Evolutionary conservation across 345 rosid genomes (phyloP).

Genomic region (Viola odorata): DNA sequence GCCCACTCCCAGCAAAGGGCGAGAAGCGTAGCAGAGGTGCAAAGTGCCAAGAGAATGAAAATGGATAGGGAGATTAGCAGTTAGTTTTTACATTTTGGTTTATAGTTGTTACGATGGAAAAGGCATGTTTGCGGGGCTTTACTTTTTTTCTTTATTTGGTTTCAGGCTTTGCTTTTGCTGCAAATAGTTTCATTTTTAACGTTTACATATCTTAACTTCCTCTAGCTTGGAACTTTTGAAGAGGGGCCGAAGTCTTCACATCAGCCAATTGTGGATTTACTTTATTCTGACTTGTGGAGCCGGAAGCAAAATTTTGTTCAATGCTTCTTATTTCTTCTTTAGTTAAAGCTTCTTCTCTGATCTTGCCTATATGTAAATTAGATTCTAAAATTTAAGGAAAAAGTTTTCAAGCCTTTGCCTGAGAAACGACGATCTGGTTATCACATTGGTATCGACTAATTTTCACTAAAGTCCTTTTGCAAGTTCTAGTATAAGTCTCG

Average conservation of each 20-base stretch:
- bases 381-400: too few relatives aligned
- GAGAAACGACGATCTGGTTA: too few relatives aligned
- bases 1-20: constrained; percentile 49
- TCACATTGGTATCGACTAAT: too few relatives aligned
- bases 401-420: too few relatives aligned
- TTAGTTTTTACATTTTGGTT: constrained; percentile 16
- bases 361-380: too few relatives aligned
- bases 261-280: too few relatives aligned
- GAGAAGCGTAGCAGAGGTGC: constrained; percentile 44
- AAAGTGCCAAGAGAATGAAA: constrained; percentile 77
- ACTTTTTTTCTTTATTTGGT: not conserved
- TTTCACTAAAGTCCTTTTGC: too few relatives aligned
- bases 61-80: constrained; percentile 83
- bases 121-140: constrained; percentile 10
- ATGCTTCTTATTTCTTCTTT: too few relatives aligned
- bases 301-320: too few relatives aligned
- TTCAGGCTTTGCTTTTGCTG: constrained; percentile 17
- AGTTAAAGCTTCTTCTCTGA: too few relatives aligned
- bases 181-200: constrained; percentile 9
- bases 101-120: constrained; percentile 5
- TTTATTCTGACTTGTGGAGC: too few relatives aligned
- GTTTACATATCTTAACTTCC: not conserved
- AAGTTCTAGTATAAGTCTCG: too few relatives aligned
- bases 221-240: constrained; percentile 2
- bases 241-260: not conserved